Conservation (phyloP, 192 early-diverging fungal species). For the Coemansia aciculifera region DNA sequence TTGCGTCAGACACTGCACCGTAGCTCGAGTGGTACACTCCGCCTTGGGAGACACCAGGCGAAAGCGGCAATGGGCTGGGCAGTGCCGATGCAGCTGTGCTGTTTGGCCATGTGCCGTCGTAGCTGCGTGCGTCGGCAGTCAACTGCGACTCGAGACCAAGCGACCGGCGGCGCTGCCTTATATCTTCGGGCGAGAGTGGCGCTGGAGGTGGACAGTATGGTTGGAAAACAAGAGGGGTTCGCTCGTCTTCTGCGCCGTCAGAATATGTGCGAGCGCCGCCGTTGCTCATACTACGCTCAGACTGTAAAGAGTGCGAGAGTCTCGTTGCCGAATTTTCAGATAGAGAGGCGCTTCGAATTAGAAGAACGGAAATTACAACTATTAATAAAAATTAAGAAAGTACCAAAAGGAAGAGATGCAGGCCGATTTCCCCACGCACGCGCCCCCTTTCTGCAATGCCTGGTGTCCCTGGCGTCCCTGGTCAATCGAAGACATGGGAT, state of each 20-base stretch:
- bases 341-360: not conserved
- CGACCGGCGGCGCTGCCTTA: conserved; percentile 41
- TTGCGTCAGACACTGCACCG: not conserved
- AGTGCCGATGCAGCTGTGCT: not conserved
- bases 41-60: not conserved
- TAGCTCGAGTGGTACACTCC: not conserved
- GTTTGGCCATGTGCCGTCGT: not conserved
- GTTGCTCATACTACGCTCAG: conserved; percentile 8
- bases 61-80: not conserved
- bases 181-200: conserved; percentile 47
- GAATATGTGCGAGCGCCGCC: not conserved
- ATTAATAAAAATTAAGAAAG: not conserved
- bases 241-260: conserved; percentile 10
- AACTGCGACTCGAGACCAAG: conserved; percentile 32
- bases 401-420: not conserved
- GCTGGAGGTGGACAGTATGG: conserved; percentile 44
- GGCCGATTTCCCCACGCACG: not conserved
- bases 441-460: not conserved
- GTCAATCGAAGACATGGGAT: not conserved
- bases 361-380: not conserved
- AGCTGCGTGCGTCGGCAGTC: conserved; percentile 14
- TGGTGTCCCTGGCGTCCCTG: not conserved
- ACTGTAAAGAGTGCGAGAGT: not conserved
- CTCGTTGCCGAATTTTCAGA: not conserved
- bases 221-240: conserved; percentile 15